Percentiles rank a stretch among this genome's conserved stretches.
Evolutionary conservation across 2,329 filamentous ascomycete genomes (phyloP).

Genomic region (Pseudopyrenochaeta lycopersici): DNA sequence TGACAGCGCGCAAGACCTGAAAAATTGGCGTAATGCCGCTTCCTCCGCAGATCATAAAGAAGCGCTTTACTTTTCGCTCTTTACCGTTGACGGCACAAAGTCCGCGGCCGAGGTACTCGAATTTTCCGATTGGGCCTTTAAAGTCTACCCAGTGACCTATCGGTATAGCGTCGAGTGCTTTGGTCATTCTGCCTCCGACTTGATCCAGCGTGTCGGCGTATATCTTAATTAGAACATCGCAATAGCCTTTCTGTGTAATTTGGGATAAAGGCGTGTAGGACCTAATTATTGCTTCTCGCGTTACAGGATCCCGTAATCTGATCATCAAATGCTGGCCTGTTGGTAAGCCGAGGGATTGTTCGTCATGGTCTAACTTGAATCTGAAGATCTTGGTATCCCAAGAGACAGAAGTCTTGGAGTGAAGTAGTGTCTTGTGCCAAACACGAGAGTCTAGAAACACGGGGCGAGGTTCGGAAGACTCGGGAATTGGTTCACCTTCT

Average conservation of each 20-base stretch:
- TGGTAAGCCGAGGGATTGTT: constrained; percentile 78
- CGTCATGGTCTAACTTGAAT: constrained; percentile 76
- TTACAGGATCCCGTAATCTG: constrained; percentile 76
- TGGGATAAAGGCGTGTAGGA: constrained; percentile 87
- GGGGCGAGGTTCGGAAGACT: constrained; percentile 58
- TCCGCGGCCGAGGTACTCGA: constrained; percentile 78
- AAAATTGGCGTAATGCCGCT: constrained; percentile 94
- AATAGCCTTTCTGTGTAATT: constrained; percentile 65
- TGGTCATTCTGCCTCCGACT: constrained; percentile 82
- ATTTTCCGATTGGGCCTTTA: constrained; percentile 88
- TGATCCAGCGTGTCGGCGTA: constrained; percentile 70
- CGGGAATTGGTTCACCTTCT: constrained; percentile 53
- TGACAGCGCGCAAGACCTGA: constrained; percentile 79
- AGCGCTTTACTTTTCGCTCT: constrained; percentile 67
- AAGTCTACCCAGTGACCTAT: constrained; percentile 80
- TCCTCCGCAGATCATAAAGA: constrained; percentile 88
- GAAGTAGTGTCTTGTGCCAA: constrained; percentile 78
- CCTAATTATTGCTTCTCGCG: constrained; percentile 77
- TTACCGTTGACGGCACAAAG: constrained; percentile 68
- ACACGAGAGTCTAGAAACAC: constrained; percentile 75
- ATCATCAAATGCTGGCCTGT: constrained; percentile 90
- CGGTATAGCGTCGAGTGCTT: constrained; percentile 76
- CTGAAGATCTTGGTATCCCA: constrained; percentile 83
- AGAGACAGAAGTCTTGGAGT: constrained; percentile 74
- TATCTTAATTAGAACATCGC: constrained; percentile 84